These are phyloP conservation scores for Thalassiosira exigua DNA, from an alignment of 352 stramenopile species.

Conservation along the genomic window DNA sequence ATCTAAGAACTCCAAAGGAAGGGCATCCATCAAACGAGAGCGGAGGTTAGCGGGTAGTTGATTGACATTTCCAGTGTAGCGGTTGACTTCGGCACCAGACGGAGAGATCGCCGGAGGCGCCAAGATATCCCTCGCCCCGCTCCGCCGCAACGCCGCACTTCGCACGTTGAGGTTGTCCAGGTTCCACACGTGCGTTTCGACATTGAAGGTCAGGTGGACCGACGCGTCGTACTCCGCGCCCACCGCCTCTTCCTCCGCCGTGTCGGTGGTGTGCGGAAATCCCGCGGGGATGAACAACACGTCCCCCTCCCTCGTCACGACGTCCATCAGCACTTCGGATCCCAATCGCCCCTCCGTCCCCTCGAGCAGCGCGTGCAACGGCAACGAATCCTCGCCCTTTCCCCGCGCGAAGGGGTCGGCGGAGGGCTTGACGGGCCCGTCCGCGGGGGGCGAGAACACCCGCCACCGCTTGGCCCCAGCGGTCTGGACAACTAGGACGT, in stretches of 20 bases:
- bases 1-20: too few species aligned
- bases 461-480: slow-evolving; percentile 83
- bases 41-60: too few species aligned
- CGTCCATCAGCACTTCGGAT: slow-evolving; percentile 78
- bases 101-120: slow-evolving; percentile 47
- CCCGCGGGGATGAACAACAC: slow-evolving; percentile 86
- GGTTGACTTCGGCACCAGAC: slow-evolving; percentile 67
- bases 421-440: slow-evolving; percentile 73
- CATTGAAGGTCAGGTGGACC: slow-evolving; percentile 87
- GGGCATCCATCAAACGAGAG: too few species aligned
- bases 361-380: slow-evolving; percentile 76
- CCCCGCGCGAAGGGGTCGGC: slow-evolving; percentile 85
- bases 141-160: slow-evolving; percentile 64
- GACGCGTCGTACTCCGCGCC: slow-evolving; percentile 62
- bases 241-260: slow-evolving; percentile 58
- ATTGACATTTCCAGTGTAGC: too few species aligned
- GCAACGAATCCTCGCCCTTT: slow-evolving; percentile 84
- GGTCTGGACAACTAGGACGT: slow-evolving; percentile 87
- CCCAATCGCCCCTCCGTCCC: slow-evolving; percentile 39
- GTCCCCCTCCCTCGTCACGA: slow-evolving; percentile 76
- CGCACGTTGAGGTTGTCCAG: slow-evolving; percentile 77
- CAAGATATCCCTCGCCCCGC: slow-evolving; percentile 55
- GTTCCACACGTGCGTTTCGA: slow-evolving; percentile 88
- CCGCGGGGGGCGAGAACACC: slow-evolving; percentile 79
- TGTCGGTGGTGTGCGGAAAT: slow-evolving; percentile 88